Conservation (phyloP, 768 basidiomycete genomes). For the Leccinum variicolor region DNA sequence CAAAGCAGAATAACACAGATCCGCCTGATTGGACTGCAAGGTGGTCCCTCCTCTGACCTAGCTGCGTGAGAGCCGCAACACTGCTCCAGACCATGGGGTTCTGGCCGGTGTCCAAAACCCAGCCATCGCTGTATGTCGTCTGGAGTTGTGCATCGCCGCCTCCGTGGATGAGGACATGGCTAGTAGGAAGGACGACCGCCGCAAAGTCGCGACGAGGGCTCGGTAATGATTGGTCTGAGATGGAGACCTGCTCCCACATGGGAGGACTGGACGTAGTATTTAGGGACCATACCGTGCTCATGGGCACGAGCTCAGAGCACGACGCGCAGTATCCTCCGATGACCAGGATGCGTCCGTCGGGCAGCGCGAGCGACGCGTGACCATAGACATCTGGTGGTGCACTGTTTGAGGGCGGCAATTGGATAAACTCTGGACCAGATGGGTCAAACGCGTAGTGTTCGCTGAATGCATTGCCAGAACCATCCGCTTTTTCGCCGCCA, state of each 20-base stretch:
- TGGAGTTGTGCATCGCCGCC: slow-evolving; percentile 61
- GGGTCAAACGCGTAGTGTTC: slow-evolving; percentile 66
- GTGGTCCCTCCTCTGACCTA: slow-evolving; percentile 72
- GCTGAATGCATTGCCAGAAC: slow-evolving; percentile 58
- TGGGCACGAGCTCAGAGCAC: slow-evolving; percentile 44
- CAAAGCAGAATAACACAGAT: slow-evolving; percentile 74
- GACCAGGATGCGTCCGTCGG: slow-evolving; percentile 66
- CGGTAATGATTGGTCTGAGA: slow-evolving; percentile 44
- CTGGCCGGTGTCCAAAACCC: slow-evolving; percentile 58
- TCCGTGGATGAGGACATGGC: slow-evolving; percentile 71
- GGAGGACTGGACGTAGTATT: slow-evolving; percentile 48
- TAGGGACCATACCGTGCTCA: slow-evolving; percentile 60
- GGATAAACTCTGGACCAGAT: slow-evolving; percentile 45
- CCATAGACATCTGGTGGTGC: slow-evolving; percentile 71
- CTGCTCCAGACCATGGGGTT: slow-evolving; percentile 59
- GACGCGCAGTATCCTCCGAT: slow-evolving; percentile 69
- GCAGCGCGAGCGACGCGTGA: slow-evolving; percentile 66
- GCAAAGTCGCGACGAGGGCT: slow-evolving; percentile 63
- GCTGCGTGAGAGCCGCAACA: slow-evolving; percentile 47
- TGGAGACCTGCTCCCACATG: slow-evolving; percentile 48
- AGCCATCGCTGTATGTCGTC: slow-evolving; percentile 61
- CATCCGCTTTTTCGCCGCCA: slow-evolving; percentile 83
- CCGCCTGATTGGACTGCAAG: slow-evolving; percentile 59
- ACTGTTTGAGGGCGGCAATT: slow-evolving; percentile 45
- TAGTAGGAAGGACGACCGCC: slow-evolving; percentile 45